Evolutionary conservation across 768 basidiomycete genomes (phyloP).

Genomic region (Trametopsis cervina): DNA sequence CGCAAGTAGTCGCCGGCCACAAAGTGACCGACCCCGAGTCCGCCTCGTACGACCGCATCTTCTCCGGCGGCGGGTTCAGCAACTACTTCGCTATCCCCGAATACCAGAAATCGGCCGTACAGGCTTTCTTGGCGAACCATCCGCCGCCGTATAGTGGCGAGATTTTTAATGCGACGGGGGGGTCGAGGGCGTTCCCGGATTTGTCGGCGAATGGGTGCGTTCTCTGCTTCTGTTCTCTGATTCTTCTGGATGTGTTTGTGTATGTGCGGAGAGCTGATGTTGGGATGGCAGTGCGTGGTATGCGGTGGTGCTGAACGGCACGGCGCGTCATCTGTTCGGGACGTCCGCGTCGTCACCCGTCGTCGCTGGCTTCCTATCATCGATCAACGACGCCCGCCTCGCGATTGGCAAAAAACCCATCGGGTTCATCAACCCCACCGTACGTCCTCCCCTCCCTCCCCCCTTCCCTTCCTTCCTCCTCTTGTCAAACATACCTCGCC

Average conservation of each 20-base stretch:
- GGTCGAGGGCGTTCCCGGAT: conserved; percentile 27
- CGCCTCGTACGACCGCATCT: conserved; percentile 30
- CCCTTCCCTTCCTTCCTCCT: not conserved
- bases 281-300: conserved; percentile 22
- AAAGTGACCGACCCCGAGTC: conserved; percentile 28
- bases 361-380: conserved; percentile 26
- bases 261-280: not conserved
- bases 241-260: not conserved
- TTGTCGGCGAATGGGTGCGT: conserved; percentile 28
- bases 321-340: conserved; percentile 26
- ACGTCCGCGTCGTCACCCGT: conserved; percentile 33
- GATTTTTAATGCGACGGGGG: conserved; percentile 29
- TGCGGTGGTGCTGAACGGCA: conserved; percentile 24
- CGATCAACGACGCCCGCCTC: conserved; percentile 32
- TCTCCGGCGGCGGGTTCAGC: conserved; percentile 35
- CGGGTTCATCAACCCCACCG: conserved; percentile 58
- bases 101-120: conserved; percentile 28
- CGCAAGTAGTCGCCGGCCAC: conserved; percentile 27
- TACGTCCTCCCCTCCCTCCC: conserved; percentile 21
- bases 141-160: conserved; percentile 27
- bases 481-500: not conserved
- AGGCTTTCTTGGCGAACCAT: conserved; percentile 23
- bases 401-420: conserved; percentile 28
- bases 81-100: conserved; percentile 31
- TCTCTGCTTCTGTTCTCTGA: too few species aligned